Evolutionary conservation across 2,329 filamentous ascomycete genomes (phyloP).

Genomic region (Daldinia sp.): DNA sequence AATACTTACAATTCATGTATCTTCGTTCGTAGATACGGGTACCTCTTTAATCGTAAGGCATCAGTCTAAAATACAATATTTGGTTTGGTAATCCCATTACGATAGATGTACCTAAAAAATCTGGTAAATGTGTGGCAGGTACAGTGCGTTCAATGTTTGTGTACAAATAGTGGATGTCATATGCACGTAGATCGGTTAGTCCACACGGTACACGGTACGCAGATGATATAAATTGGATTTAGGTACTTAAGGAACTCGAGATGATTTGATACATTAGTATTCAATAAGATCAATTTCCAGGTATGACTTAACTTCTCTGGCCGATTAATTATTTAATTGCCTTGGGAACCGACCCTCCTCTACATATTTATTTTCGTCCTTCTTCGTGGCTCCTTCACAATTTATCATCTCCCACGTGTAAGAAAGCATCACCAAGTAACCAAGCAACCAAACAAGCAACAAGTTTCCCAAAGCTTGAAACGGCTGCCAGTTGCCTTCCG

Average conservation of each 20-base stretch:
- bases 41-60: background rate
- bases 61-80: background rate
- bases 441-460: conserved; percentile 7
- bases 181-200: conserved; percentile 5
- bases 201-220: background rate
- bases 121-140: background rate
- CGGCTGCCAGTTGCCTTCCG: conserved; percentile 1
- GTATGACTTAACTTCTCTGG: conserved; percentile 24
- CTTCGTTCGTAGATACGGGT: background rate
- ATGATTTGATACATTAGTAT: conserved; percentile 6
- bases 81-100: background rate
- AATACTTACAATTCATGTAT: background rate
- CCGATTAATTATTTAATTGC: conserved; percentile 23
- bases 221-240: conserved; percentile 15
- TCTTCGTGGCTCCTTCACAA: background rate
- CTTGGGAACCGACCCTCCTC: background rate
- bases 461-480: conserved; percentile 2
- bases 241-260: conserved; percentile 1
- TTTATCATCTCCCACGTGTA: conserved; percentile 19
- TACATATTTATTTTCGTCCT: conserved; percentile 1
- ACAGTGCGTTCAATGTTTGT: background rate
- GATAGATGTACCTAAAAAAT: background rate
- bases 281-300: conserved; percentile 20
- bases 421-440: conserved; percentile 13
- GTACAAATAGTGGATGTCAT: conserved; percentile 1